A percentile compares a stretch with the other conserved stretches of the same genome.
These are phyloP conservation scores for Leucocoprinus sp. DNA, from an alignment of 768 basidiomycete genomes.

Conservation along the genomic window DNA sequence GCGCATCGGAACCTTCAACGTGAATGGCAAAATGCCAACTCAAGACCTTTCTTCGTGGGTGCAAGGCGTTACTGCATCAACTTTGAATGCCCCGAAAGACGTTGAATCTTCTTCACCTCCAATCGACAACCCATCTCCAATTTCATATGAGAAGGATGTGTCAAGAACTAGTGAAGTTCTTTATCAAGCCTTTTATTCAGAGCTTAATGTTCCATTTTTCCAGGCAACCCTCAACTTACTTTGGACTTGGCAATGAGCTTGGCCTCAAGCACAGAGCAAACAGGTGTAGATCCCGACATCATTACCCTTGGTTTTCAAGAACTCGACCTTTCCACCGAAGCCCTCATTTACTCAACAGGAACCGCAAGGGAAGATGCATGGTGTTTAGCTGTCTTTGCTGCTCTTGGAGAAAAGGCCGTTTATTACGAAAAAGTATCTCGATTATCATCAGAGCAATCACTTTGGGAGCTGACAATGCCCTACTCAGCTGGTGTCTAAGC, in stretches of 20 bases:
- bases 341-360: conserved; percentile 61
- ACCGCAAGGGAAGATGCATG: conserved; percentile 65
- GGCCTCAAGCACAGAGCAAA: conserved; percentile 9
- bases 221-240: neutral
- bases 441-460: neutral
- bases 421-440: conserved; percentile 56
- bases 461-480: neutral
- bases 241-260: neutral
- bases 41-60: conserved; percentile 69
- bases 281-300: conserved; percentile 46
- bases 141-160: conserved; percentile 23
- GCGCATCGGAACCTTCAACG: conserved; percentile 77
- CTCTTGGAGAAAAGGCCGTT: conserved; percentile 57
- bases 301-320: conserved; percentile 78
- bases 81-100: neutral
- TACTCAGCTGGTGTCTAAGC: conserved; percentile 57
- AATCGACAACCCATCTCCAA: conserved; percentile 26
- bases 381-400: conserved; percentile 56
- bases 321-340: conserved; percentile 70
- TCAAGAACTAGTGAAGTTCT: neutral
- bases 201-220: neutral
- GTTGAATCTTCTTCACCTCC: conserved; percentile 22
- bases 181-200: neutral
- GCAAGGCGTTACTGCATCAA: conserved; percentile 20
- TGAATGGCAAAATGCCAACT: conserved; percentile 68